Base-by-base conservation (phyloP, 208 protist species). In the Jaenimonas drosophilae region DNA sequence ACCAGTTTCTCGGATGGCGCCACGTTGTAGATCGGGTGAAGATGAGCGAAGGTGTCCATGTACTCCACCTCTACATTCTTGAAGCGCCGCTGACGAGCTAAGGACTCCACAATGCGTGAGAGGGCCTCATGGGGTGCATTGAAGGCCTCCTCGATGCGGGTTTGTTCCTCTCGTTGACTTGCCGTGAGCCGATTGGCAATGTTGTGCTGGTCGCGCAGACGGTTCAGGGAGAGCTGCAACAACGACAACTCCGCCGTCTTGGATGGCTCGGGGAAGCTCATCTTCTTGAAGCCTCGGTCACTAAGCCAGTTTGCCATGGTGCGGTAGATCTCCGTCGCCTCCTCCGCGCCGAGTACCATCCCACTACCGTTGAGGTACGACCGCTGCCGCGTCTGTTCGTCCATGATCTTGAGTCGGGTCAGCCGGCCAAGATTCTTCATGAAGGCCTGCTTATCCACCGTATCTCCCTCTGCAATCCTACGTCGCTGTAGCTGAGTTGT, bases 181-280 rank as follows among this genome's bases (percentile, higher is more conserved):
- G 97, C 89, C 55, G 99, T 99, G 30, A 99, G 77, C 30, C 97
- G 73, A 47, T 87, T 90, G 46, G 98, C 99, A 40, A 99, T 98
- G 59, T 89, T 97, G 81, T 99, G 99, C 41, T 96, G 83, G 53
- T 99, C 98, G 47, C 99, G 98, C 20, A 99, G 84, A 16, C 94
- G 79, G 77, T 99, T 99, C 9, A 99, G 82, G 27, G 98, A 97
- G 12, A 99, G 78, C 54, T 99, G 96, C 20, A 99, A 78, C 28
- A 99, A 70, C 64, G 99, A 99, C 16, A 98, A 98, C 81, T 99
- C 98, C 58, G 99, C 97, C 64, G 99, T 99, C 86, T 99, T 99
- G 40, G 80, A 93, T 2, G 98, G 71, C 39, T 99, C 98, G 14
- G 99, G 99, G 77, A 99, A 99, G n/a, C 94, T 76, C 64, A 99